Percentiles rank a stretch among this genome's conserved stretches.
These are phyloP conservation scores for Huiozyma naganishii DNA, from an alignment of 805 yeast species.

Conservation along the genomic window DNA sequence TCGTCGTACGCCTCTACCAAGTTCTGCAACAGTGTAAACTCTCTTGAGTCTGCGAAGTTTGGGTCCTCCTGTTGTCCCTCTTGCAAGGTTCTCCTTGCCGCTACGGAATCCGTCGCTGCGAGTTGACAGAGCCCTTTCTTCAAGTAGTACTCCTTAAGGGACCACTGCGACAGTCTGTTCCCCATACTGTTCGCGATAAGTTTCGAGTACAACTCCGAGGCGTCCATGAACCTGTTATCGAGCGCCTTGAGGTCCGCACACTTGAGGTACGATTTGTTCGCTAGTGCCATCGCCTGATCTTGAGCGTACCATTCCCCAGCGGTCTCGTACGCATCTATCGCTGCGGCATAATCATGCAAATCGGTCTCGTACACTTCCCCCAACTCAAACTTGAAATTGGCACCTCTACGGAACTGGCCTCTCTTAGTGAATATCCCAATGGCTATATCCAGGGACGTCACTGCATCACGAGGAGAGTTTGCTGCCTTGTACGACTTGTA, in stretches of 20 bases:
- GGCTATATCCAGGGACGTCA: slow-evolving; percentile 59
- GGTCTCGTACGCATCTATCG: slow-evolving; percentile 70
- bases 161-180: slow-evolving; percentile 76
- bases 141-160: slow-evolving; percentile 81
- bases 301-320: slow-evolving; percentile 95
- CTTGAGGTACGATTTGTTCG: slow-evolving; percentile 79
- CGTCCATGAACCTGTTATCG: slow-evolving; percentile 61
- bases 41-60: slow-evolving; percentile 61
- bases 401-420: slow-evolving; percentile 95
- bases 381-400: slow-evolving; percentile 83
- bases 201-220: slow-evolving; percentile 65
- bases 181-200: slow-evolving; percentile 68
- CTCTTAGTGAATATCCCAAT: slow-evolving; percentile 73
- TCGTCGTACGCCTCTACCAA: slow-evolving; percentile 64
- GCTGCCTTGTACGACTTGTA: slow-evolving; percentile 73
- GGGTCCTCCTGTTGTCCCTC: slow-evolving; percentile 64
- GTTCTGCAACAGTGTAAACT: slow-evolving; percentile 54
- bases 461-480: slow-evolving; percentile 48
- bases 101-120: slow-evolving; percentile 78
- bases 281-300: slow-evolving; percentile 85
- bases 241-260: slow-evolving; percentile 83
- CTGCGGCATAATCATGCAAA: slow-evolving; percentile 53
- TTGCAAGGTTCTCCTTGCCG: slow-evolving; percentile 63
- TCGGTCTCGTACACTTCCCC: slow-evolving; percentile 79
- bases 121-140: slow-evolving; percentile 75